Conservation (phyloP, 2,329 filamentous ascomycete species). For the Botrytis byssoidea region DNA sequence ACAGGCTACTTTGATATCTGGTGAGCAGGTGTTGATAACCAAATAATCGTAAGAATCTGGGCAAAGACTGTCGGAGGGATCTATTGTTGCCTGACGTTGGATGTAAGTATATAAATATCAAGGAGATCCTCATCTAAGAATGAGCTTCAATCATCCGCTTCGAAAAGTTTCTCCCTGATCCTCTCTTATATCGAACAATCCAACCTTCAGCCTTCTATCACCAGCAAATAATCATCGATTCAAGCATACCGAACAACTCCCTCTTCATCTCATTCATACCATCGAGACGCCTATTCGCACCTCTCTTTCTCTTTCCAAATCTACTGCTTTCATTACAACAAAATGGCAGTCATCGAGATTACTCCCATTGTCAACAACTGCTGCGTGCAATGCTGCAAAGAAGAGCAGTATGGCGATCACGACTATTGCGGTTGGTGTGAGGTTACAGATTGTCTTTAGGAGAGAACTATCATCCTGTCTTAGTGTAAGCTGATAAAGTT, state of each 20-base stretch:
- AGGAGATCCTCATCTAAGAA: background rate
- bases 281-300: background rate
- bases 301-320: background rate
- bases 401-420: conserved; percentile 49
- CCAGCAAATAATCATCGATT: background rate
- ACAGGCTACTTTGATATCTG: conserved; percentile 5
- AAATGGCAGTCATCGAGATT: conserved; percentile 46
- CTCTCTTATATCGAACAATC: background rate
- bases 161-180: background rate
- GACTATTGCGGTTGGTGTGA: conserved; percentile 52
- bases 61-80: background rate
- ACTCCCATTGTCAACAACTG: conserved; percentile 49
- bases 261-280: background rate
- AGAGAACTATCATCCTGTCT: background rate
- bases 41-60: background rate
- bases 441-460: conserved; percentile 34
- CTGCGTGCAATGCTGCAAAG: conserved; percentile 54
- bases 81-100: conserved; percentile 8
- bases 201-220: background rate
- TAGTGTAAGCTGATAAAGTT: background rate
- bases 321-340: background rate
- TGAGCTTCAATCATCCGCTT: background rate
- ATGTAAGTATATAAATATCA: conserved; percentile 17
- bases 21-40: background rate
- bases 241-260: background rate